A percentile compares a stretch with the other conserved stretches of the same genome.
Conservation (phyloP, 2,329 filamentous ascomycete species). For the Apiospora rasikravindrae region DNA sequence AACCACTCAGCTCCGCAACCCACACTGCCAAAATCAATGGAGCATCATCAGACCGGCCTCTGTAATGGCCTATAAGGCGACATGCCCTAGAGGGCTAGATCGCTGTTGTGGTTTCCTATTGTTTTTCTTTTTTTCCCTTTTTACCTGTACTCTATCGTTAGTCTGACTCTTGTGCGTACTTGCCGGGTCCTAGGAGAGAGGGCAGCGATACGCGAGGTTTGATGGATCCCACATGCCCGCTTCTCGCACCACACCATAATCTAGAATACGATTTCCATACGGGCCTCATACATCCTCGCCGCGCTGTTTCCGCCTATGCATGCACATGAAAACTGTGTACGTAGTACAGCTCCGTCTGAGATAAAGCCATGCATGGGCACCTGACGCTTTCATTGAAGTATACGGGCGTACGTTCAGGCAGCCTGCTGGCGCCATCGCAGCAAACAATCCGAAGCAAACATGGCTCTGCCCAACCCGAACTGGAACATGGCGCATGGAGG, state of each 20-base stretch:
- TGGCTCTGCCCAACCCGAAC: neutral
- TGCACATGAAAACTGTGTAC: neutral
- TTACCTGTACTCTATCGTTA: neutral
- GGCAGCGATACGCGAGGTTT: no score
- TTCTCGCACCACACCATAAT: neutral
- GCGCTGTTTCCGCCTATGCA: neutral
- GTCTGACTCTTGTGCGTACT: neutral
- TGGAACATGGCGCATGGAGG: neutral
- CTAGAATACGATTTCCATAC: neutral
- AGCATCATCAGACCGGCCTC: neutral
- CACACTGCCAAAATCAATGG: neutral
- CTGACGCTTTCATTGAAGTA: neutral
- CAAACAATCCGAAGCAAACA: neutral
- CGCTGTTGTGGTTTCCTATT: neutral
- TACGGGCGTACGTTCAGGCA: neutral
- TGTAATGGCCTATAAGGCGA: neutral
- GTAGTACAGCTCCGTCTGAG: neutral
- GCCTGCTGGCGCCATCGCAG: neutral
- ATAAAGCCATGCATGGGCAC: neutral
- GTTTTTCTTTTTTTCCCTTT: neutral
- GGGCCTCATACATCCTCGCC: neutral
- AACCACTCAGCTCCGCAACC: neutral
- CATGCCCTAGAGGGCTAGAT: neutral
- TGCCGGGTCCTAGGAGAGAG: no score
- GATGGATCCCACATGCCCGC: no score